Base-by-base conservation (phyloP, 2,329 filamentous ascomycete genomes). In the Pseudogymnoascus sp. region DNA sequence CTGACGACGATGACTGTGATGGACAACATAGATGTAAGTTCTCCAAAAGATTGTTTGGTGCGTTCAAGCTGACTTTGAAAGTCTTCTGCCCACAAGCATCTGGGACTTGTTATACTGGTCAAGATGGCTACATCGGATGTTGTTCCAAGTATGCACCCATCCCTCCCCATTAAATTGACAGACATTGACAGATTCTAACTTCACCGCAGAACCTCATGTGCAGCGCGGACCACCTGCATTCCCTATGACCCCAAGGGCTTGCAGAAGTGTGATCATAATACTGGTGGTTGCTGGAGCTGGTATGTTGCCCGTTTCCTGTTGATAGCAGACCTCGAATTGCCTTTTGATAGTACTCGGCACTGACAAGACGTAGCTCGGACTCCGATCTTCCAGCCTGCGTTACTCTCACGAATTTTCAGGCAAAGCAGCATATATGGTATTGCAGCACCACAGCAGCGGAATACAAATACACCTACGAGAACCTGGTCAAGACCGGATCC, bases 91-190 rank as follows among this genome's bases (percentile, higher is more conserved):
- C 58, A 29, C 2, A n/a, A 10, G 35, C 35, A 40, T 59, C 37
- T 39, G 58, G 58, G n/a, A 59, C 58, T 59, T 59, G 58, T 31
- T 59, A 59, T 59, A 59, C 58, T 27, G 58, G 58, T 4, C 3
- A 1, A 27, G 58, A 59, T 25, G 58, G 58, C 27, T 59, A 39
- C 10, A 39, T 59, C 25, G 58, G 58, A 37, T 59, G 58, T 33
- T 59, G 58, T 12, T 27, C 58, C 37, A 18, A 5, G 48, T 55
- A 35, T 21, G 48, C n/a, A 55, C 29, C 48, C 35, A 33, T 21
- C 15, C 9, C 35, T 21, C 5, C n/a, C 6, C n/a, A 0, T 21
- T 21, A 13, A 21, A 35, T 33, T 55, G 5, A 55, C 21, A 18
- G 5, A 55, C 35, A 21, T 33, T 55, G 1, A 55, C 21, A 18